These are phyloP conservation scores for Musa schizocarpa DNA, from an alignment of 176 grass and related monocot genomes.

Conservation along the genomic window DNA sequence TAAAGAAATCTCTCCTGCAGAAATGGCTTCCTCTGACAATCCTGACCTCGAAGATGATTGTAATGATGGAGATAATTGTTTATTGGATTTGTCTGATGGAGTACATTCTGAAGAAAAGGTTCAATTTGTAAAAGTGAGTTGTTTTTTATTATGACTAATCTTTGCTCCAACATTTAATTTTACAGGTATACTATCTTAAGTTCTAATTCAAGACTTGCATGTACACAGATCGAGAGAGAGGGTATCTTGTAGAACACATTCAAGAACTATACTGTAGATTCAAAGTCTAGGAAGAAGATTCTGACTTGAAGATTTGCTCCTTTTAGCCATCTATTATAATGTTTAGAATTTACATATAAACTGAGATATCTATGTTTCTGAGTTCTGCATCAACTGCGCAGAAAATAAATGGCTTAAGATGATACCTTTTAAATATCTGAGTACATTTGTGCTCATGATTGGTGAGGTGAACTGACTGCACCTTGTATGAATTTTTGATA, in stretches of 20 bases:
- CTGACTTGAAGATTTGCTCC: neutral
- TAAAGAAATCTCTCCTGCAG: conserved; percentile 48
- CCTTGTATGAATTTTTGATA: too few species aligned
- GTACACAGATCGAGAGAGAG: neutral
- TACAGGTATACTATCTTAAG: neutral
- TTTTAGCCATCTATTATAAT: neutral
- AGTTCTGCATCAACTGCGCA: too few species aligned
- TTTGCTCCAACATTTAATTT: neutral
- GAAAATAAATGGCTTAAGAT: too few species aligned
- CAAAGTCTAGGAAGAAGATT: neutral
- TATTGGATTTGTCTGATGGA: conserved; percentile 51
- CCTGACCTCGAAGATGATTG: conserved; percentile 37
- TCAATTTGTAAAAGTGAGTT: conserved; percentile 64
- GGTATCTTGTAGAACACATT: neutral
- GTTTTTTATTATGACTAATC: neutral
- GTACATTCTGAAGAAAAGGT: conserved; percentile 63
- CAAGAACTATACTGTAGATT: too few species aligned
- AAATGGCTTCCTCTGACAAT: conserved; percentile 32
- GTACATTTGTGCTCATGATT: too few species aligned
- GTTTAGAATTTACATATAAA: too few species aligned
- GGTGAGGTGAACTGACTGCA: too few species aligned
- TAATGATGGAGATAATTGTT: conserved; percentile 31
- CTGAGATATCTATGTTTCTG: too few species aligned
- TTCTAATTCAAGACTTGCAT: neutral
- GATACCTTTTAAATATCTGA: too few species aligned